Base-by-base conservation (phyloP, 1,139 yeast species). In the Candida mesenterica region DNA sequence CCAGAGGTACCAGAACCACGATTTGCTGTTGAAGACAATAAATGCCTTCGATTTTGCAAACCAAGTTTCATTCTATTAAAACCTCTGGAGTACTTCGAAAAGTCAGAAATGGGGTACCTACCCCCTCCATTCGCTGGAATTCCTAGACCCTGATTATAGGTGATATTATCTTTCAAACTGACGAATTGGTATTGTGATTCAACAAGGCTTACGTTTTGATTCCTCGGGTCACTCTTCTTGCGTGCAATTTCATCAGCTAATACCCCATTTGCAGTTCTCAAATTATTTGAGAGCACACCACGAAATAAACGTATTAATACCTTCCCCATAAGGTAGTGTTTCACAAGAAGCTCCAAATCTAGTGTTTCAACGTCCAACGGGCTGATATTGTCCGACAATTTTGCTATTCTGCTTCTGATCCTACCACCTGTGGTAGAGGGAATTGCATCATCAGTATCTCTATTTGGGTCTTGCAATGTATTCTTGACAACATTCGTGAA, bases 401-500 rank as follows among this genome's bases (percentile, higher is more conserved):
- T 68, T 7, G 66, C 67, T 23, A 66, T 55, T 38, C 55, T 56
- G 37, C 57, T 63, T 45, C 72, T 53, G 23, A 65, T 49, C 45
- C 68, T 55, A 2, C 52, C 59, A 1, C 65, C 57, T 15, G 62
- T 49, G 5, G 57, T 43, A 10, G 44, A 37, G 24, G 47, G 43
- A 14, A 46, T 38, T 13, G 43, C 39, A 15, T 58, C 63, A 25
- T 59, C 62, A 19, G 52, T 59, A 28, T 55, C 59, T 28, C 57
- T 55, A 17, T 68, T 63, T 42, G 62, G 62, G 50, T 86, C 95
- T 50, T 82, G 87, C 31, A 86, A 87, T 0, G 90, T 82, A 18
- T 75, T 75, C 47, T 83, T 85, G 28, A 86, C 87, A 18, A 70
- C 85, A 49, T 75, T 79, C 26, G 80, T 79, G 37, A 83, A 61